phyloP scores from a whole-genome alignment of 148 eudicot species.

The Chenopodium suecicum region DNA sequence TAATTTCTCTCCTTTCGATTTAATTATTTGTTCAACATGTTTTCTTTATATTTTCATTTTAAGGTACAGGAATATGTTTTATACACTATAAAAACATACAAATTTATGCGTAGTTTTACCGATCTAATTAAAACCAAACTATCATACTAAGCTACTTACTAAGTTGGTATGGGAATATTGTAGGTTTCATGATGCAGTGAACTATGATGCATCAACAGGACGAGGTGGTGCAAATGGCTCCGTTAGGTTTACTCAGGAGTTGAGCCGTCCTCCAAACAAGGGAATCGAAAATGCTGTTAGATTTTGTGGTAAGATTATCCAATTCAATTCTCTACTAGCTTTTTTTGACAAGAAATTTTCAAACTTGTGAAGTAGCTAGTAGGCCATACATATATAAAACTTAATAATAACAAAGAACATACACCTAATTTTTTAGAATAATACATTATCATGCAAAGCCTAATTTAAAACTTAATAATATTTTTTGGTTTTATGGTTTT shows the following conservation, averaged over 20 bases:
- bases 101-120: too few relatives aligned
- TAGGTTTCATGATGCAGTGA: slow-evolving; percentile 98
- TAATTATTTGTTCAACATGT: too few relatives aligned
- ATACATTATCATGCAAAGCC: background rate
- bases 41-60: too few relatives aligned
- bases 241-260: slow-evolving; percentile 58
- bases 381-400: too few relatives aligned
- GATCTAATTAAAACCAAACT: background rate
- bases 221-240: slow-evolving; percentile 97
- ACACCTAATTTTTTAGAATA: too few relatives aligned
- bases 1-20: slow-evolving; percentile 15
- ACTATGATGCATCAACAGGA: slow-evolving; percentile 56
- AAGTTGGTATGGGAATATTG: background rate
- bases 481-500: background rate
- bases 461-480: background rate
- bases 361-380: background rate
- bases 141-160: too few relatives aligned
- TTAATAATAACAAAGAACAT: too few relatives aligned
- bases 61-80: too few relatives aligned
- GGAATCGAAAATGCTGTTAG: slow-evolving; percentile 62
- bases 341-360: too few relatives aligned
- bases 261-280: slow-evolving; percentile 50
- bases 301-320: slow-evolving; percentile 52
- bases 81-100: too few relatives aligned
- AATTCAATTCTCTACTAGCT: background rate